phyloP scores from a whole-genome alignment of 2,329 filamentous ascomycete species.

The Curvularia sp. region DNA sequence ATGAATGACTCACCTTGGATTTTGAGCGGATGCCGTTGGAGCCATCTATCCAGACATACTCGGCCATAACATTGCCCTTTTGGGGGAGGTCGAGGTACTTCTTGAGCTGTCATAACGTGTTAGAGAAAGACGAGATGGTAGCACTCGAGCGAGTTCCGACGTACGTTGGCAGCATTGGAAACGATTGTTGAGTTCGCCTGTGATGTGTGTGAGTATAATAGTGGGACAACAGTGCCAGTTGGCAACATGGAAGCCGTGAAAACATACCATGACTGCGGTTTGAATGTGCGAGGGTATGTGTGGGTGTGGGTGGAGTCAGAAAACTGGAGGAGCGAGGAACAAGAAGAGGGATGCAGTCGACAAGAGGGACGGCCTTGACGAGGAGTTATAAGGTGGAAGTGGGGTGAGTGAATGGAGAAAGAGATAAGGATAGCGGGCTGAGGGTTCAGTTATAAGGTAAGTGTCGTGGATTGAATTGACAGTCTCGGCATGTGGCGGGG shows the following conservation, averaged over 20 bases:
- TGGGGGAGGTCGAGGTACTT: slow-evolving; percentile 94
- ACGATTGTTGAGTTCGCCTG: slow-evolving; percentile 53
- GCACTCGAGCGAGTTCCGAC: slow-evolving; percentile 37
- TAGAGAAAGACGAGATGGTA: slow-evolving; percentile 23
- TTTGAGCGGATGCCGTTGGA: slow-evolving; percentile 87
- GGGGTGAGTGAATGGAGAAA: slow-evolving; percentile 29
- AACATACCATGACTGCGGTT: slow-evolving; percentile 47
- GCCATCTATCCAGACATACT: slow-evolving; percentile 96
- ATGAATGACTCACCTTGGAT: slow-evolving; percentile 83
- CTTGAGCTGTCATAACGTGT: slow-evolving; percentile 68
- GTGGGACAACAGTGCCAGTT: no score
- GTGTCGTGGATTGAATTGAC: slow-evolving; percentile 22
- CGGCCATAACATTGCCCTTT: slow-evolving; percentile 86
- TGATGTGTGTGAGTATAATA: slow-evolving; percentile 12
- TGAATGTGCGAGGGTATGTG: slow-evolving; percentile 22
- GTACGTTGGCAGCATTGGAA: slow-evolving; percentile 59
- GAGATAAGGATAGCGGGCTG: slow-evolving; percentile 34
- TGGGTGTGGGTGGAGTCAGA: background rate
- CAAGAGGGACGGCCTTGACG: slow-evolving; percentile 20
- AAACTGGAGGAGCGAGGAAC: background rate
- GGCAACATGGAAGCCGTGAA: slow-evolving; percentile 8
- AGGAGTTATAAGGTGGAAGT: slow-evolving; percentile 24
- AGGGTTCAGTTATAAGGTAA: slow-evolving; percentile 43
- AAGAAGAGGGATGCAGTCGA: slow-evolving; percentile 7
- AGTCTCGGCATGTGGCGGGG: slow-evolving; percentile 47